Percentiles rank a stretch among this genome's conserved stretches.
These are phyloP conservation scores for Amaranthus tricolor DNA, from an alignment of 179 eudicot genomes.

Conservation along the genomic window DNA sequence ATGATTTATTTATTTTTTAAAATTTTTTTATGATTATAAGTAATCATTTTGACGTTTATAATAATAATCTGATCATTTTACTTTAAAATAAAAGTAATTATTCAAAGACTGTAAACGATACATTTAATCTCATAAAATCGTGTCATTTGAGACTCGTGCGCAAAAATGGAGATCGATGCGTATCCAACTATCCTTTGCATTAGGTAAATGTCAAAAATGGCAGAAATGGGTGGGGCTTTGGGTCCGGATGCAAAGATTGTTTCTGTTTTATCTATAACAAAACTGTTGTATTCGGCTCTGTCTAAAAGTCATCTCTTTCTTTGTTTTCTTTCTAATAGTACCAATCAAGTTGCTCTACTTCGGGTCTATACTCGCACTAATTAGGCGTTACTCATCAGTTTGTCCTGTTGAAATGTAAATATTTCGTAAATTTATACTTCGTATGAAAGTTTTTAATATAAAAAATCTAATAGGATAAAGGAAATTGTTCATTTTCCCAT, in stretches of 20 bases:
- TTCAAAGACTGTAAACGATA: too few relatives aligned
- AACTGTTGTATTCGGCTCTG: slow-evolving; percentile 4
- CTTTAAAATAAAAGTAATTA: too few relatives aligned
- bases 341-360: slow-evolving; percentile 1
- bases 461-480: too few relatives aligned
- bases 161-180: slow-evolving; percentile 20
- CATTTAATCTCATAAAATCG: neutral
- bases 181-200: neutral
- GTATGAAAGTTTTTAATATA: too few relatives aligned
- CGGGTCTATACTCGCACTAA: neutral
- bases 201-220: neutral
- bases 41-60: too few relatives aligned
- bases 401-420: too few relatives aligned
- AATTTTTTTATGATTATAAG: too few relatives aligned
- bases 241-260: slow-evolving; percentile 20
- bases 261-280: slow-evolving; percentile 16
- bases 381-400: neutral
- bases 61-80: too few relatives aligned
- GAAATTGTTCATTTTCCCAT: too few relatives aligned
- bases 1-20: too few relatives aligned
- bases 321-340: slow-evolving; percentile 5
- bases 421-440: too few relatives aligned
- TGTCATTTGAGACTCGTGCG: neutral
- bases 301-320: slow-evolving; percentile 25
- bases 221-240: slow-evolving; percentile 17